Evolutionary conservation across 768 basidiomycete species (phyloP), one percentile per base, ranked within the genome.

Genomic region (Trametes villosa): DNA sequence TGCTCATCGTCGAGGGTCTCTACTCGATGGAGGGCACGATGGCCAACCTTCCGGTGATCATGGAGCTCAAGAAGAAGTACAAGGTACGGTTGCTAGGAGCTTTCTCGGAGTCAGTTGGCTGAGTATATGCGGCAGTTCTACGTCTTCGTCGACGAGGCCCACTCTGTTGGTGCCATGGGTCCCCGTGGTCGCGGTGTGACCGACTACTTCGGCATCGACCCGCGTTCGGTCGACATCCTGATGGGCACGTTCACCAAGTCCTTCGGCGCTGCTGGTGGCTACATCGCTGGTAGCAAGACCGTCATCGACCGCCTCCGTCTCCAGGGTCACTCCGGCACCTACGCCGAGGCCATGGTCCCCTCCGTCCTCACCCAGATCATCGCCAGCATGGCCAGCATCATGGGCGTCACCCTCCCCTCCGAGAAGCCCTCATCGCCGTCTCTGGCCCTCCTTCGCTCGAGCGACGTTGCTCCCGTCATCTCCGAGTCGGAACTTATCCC

Each of bases 181-280:
- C 94, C 95, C 6, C 84, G 91, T 66, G 97, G 97, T 7, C 93
- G 97, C 36, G 97, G 97, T 59, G 91, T 99, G 9, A 86, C 88
- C 52, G 96, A 99, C 72, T 99, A 96, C 77, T 99, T 96, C 73
- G 85, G 85, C 48, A 77, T 98, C 59, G 77, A 90, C 65, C 94
- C 97, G 12, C 80, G 82, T 3, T 80, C 81, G 9, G 83, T 98
- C 64, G 97, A 99, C 70, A 82, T 99, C 63, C 85, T 97, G 63
- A 99, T 99, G 97, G 97, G 97, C 49, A 99, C 97, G 0, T 97
- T 99, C 74, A 99, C 96, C 26, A 94, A 93, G 74, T 93, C 92
- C 0, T 96, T 96, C 68, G 94, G 93, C 55, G 91, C 94, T 0
- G 90, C 95, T 0, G 96, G 96, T 46, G 96, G 97, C 3, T 98